phyloP scores from a whole-genome alignment of 2,329 filamentous ascomycete genomes.

The Pyrenophora teres region DNA sequence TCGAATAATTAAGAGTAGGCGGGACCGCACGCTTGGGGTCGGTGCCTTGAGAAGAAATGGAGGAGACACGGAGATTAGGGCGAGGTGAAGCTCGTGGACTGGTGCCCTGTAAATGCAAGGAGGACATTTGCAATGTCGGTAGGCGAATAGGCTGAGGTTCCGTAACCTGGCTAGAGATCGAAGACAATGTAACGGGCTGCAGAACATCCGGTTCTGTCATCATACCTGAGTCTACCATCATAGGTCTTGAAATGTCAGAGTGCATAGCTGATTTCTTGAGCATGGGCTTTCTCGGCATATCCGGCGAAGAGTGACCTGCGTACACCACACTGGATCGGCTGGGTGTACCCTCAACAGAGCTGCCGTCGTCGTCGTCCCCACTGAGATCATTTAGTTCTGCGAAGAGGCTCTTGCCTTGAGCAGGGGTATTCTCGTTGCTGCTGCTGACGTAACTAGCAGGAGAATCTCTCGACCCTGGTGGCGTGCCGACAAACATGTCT shows the following conservation, averaged over 20 bases:
- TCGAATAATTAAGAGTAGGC: slow-evolving; percentile 31
- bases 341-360: slow-evolving; percentile 43
- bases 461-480: slow-evolving; percentile 60
- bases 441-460: slow-evolving; percentile 56
- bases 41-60: slow-evolving; percentile 29
- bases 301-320: slow-evolving; percentile 42
- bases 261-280: slow-evolving; percentile 31
- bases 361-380: slow-evolving; percentile 66
- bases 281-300: slow-evolving; percentile 27
- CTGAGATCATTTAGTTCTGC: slow-evolving; percentile 85
- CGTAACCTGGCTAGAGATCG: slow-evolving; percentile 37
- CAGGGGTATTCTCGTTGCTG: slow-evolving; percentile 52
- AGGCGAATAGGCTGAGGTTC: slow-evolving; percentile 25
- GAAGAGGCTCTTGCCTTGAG: slow-evolving; percentile 77
- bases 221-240: slow-evolving; percentile 64
- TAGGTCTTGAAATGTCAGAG: slow-evolving; percentile 29
- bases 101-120: slow-evolving; percentile 36
- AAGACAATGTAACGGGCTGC: slow-evolving; percentile 34
- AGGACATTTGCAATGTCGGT: slow-evolving; percentile 28
- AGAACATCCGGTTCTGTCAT: slow-evolving; percentile 66
- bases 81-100: slow-evolving; percentile 22
- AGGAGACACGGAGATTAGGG: slow-evolving; percentile 28
- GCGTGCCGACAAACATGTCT: slow-evolving; percentile 64
- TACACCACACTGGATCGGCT: slow-evolving; percentile 39
- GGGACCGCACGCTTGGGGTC: slow-evolving; percentile 21